Evolutionary conservation across 306 rosid species (phyloP).

Genomic region (Geum urbanum): DNA sequence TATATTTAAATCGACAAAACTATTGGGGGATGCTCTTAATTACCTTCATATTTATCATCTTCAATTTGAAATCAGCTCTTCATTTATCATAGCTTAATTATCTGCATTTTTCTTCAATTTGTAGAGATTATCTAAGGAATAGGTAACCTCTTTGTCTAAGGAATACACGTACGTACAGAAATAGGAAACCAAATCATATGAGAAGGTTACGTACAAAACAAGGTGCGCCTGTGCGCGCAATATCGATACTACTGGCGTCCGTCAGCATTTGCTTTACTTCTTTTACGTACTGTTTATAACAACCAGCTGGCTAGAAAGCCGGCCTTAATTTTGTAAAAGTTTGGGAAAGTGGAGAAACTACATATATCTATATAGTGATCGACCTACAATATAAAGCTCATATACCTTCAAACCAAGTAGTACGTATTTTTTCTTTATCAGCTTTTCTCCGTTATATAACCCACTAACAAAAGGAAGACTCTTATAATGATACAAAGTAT

Average conservation of each 20-base stretch:
- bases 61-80: too few species aligned
- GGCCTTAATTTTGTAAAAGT: neutral
- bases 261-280: neutral
- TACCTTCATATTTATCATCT: too few species aligned
- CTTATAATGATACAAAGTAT: constrained; percentile 1
- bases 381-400: neutral
- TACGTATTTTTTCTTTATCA: neutral
- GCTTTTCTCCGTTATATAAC: neutral
- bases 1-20: too few species aligned
- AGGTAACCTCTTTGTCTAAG: too few species aligned
- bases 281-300: neutral
- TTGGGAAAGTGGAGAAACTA: constrained; percentile 5
- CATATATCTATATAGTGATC: too few species aligned
- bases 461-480: constrained; percentile 13
- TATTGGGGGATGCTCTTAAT: too few species aligned
- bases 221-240: neutral
- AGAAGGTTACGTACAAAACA: neutral
- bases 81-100: too few species aligned
- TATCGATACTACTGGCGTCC: too few species aligned
- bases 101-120: too few species aligned
- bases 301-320: neutral
- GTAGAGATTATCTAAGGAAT: too few species aligned
- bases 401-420: neutral
- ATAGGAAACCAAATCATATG: too few species aligned
- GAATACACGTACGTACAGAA: too few species aligned